Conservation (phyloP, 352 stramenopile species). For the Phytopythium mirpurense region DNA sequence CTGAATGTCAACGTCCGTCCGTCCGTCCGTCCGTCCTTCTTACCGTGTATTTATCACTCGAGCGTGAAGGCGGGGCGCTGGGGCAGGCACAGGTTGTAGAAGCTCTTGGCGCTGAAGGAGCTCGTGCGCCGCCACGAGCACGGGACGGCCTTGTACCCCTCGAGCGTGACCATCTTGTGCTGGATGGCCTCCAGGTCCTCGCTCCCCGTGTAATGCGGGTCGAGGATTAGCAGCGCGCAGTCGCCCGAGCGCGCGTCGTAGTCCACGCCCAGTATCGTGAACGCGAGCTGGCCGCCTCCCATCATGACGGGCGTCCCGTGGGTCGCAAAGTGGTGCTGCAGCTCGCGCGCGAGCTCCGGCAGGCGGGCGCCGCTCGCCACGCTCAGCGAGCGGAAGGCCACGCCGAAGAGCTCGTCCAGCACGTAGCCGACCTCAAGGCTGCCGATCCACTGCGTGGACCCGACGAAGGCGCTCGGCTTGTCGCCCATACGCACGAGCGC, state of each 20-base stretch:
- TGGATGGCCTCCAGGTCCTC: constrained; percentile 72
- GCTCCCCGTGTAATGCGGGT: constrained; percentile 72
- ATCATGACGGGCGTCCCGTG: constrained; percentile 87
- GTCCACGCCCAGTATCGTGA: constrained; percentile 76
- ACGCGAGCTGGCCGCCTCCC: constrained; percentile 72
- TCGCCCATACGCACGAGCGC: constrained; percentile 77
- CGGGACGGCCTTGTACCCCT: constrained; percentile 72
- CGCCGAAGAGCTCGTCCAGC: constrained; percentile 64
- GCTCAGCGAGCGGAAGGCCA: constrained; percentile 70
- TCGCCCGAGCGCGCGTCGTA: constrained; percentile 57
- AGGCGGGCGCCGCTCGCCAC: constrained; percentile 52
- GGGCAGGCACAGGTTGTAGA: constrained; percentile 78
- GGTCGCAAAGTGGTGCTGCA: constrained; percentile 70
- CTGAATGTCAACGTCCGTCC: too few relatives aligned
- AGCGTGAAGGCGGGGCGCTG: constrained; percentile 32
- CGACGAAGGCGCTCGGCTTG: constrained; percentile 63
- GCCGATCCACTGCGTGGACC: constrained; percentile 78
- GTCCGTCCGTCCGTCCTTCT: too few relatives aligned
- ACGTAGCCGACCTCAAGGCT: constrained; percentile 83
- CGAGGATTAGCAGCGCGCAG: constrained; percentile 73
- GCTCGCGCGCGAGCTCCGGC: constrained; percentile 50
- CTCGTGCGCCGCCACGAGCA: constrained; percentile 62
- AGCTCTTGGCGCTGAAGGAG: constrained; percentile 52
- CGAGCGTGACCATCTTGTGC: constrained; percentile 43
- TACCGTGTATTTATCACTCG: too few relatives aligned